Evolutionary conservation across 371 early-diverging fungal species (phyloP).

Genomic region (Chytridiales sp.): DNA sequence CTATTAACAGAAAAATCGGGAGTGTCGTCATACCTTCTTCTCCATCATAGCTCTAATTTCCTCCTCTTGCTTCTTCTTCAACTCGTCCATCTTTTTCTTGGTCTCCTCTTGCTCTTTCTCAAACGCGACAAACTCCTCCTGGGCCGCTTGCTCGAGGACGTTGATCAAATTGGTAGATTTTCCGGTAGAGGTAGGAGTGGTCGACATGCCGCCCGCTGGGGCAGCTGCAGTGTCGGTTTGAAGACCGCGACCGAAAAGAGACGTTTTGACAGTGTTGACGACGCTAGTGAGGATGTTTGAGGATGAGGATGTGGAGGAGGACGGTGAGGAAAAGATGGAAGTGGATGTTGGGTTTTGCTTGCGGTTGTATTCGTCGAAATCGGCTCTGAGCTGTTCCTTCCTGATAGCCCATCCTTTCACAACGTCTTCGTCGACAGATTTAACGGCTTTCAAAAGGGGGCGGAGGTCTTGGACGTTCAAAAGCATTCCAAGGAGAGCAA

Average conservation of each 20-base stretch:
- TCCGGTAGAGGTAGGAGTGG: neutral
- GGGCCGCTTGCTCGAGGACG: constrained; percentile 36
- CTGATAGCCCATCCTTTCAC: constrained; percentile 40
- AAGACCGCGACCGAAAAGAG: constrained; percentile 25
- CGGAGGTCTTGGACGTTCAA: constrained; percentile 44
- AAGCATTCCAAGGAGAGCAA: constrained; percentile 33
- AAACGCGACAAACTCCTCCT: constrained; percentile 38
- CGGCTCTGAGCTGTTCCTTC: constrained; percentile 36
- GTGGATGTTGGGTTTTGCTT: constrained; percentile 1
- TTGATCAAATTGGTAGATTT: constrained; percentile 36
- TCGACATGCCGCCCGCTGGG: constrained; percentile 9
- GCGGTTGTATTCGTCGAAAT: constrained; percentile 24
- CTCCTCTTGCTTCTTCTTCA: constrained; percentile 45
- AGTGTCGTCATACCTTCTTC: constrained; percentile 29
- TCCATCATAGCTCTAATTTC: constrained; percentile 44
- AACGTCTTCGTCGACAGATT: constrained; percentile 29
- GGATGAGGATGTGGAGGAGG: neutral
- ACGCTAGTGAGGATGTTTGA: constrained; percentile 3
- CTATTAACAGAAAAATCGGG: neutral
- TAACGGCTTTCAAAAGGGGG: constrained; percentile 33
- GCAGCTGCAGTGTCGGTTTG: constrained; percentile 12
- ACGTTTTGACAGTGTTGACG: constrained; percentile 4
- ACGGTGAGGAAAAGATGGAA: constrained; percentile 2
- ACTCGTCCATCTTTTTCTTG: constrained; percentile 34
- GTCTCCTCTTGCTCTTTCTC: constrained; percentile 38